Evolutionary conservation across 1,139 yeast species (phyloP), one percentile per base, ranked within the genome.

Genomic region (Saccharomyces hybrid): DNA sequence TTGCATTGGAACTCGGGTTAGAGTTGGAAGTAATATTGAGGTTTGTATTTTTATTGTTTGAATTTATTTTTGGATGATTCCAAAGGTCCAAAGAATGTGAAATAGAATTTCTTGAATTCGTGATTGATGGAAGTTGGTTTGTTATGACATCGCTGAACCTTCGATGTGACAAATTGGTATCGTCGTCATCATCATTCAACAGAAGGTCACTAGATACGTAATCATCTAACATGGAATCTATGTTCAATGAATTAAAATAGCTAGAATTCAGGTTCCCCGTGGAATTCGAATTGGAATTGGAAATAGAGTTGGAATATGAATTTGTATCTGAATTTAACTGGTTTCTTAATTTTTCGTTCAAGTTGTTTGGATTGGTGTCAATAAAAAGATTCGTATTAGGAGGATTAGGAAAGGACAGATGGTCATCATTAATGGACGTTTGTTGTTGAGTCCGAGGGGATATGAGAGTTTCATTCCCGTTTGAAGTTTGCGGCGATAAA

Each of bases 71-170:
- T 26, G 61, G 56, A 50, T 59, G 49, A 51, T 61, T 65, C 70
- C 70, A 66, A 49, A 64, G 60, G 50, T 67, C 68, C 7, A 64
- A 55, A 31, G 60, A 55, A 50, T 66, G 64, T 9, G 71, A 68
- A 23, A 68, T 67, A 2, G 70, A 66, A 16, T 62, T 62, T 28
- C 70, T 57, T 5, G 54, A 55, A 16, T 54, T 56, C 14, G 64
- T 34, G 11, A 56, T 38, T 32, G 49, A 48, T 14, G 60, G 60
- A 23, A 54, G 46, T 14, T 59, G 51, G 23, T 51, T 55, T 5
- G 60, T 52, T 5, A 61, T 55, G 2, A 63, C 63, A 41, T 61
- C 66, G 51, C 68, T 64, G 54, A 57, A 61, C 50, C 70, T 59
- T 56, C 68, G 52, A 27, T 55, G 46, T 23, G 31, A 16, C 23